Base-by-base conservation (phyloP, 208 protist genomes). In the Acanthamoeba culbertsoni region DNA sequence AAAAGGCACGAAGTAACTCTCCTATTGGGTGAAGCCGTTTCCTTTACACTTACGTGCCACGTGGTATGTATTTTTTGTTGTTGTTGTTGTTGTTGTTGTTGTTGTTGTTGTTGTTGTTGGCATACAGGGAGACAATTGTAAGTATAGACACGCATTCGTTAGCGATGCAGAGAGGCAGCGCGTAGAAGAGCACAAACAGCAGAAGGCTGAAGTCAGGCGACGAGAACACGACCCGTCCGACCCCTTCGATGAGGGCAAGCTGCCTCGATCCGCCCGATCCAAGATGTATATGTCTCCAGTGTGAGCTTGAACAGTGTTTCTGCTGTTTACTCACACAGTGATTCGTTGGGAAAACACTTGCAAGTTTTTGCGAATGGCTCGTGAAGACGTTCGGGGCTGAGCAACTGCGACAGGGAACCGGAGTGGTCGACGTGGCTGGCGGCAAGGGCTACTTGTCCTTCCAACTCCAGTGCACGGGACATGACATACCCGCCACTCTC, bases 401-500 rank as follows among this genome's bases (percentile, higher is more conserved):
- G 45, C 45, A 31, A 26, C 37, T 90, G 51, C 82, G 46, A 0
- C 6, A 90, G 42, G 82, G 82, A 28, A 65, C 31, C 53, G 82
- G 82, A 28, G 51, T 90, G 18, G 53, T 90, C 16, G 82, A 90
- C 12, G 82, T 90, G 42, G 82, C 82, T n/a, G 82, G 82, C 12
- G 82, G 82, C 4, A 90, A 90, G 53, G 82, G 82, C 46, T 59
- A 90, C 53, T 33, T 90, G 6, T 90, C 82, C 0, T 90, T 68
- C n/a, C 82, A 90, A 23, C 51, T 90, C 23, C 53, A 68, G 55
- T 68, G 55, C 35, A 40, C 28, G 18, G 55, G 42, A 4, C 73
- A 84, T 40, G 82, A 46, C 37, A 35, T 90, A 6, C 46, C 53
- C 26, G 46, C 53, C 10, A 90, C 82, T 18, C 53, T 90, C 51